Percentiles rank a stretch among this genome's conserved stretches.
These are phyloP conservation scores for Vanderwaltozyma polyspora DNA, from an alignment of 805 yeast species.

Conservation along the genomic window DNA sequence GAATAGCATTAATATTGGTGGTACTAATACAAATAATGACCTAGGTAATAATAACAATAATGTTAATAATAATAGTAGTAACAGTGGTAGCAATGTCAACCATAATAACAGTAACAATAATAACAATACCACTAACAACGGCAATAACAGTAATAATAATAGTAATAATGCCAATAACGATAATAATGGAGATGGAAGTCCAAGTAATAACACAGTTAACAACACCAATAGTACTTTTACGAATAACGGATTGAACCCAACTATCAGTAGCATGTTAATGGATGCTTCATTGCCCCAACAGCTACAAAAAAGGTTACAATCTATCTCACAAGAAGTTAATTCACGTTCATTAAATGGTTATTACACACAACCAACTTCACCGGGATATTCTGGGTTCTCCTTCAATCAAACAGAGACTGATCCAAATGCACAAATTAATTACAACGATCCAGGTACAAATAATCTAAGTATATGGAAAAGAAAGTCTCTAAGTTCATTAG, in stretches of 20 bases:
- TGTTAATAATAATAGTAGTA: conserved; percentile 1
- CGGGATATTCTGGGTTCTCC: conserved; percentile 12
- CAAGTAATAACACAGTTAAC: conserved; percentile 1
- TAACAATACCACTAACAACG: conserved; percentile 1
- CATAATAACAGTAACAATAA: conserved; percentile 3
- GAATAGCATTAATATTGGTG: neutral
- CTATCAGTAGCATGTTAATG: conserved; percentile 11
- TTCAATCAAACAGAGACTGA: conserved; percentile 7
- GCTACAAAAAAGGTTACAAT: conserved; percentile 19
- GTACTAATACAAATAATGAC: conserved; percentile 1
- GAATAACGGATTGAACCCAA: conserved; percentile 6
- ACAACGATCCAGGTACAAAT: conserved; percentile 1
- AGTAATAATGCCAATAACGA: neutral
- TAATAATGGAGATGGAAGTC: neutral
- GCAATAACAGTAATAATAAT: neutral
- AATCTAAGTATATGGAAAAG: conserved; percentile 14
- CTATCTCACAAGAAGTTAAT: conserved; percentile 19
- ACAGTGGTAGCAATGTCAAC: conserved; percentile 1
- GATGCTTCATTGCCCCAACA: conserved; percentile 21
- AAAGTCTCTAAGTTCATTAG: conserved; percentile 19
- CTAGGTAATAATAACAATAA: conserved; percentile 1
- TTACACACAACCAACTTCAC: conserved; percentile 26
- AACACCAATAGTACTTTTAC: conserved; percentile 1
- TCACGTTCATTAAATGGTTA: conserved; percentile 21
- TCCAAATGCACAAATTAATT: conserved; percentile 2